A percentile compares a stretch with the other conserved stretches of the same genome.
Evolutionary conservation across 352 stramenopile genomes (phyloP).

Genomic region (Globisporangium cystogenes): DNA sequence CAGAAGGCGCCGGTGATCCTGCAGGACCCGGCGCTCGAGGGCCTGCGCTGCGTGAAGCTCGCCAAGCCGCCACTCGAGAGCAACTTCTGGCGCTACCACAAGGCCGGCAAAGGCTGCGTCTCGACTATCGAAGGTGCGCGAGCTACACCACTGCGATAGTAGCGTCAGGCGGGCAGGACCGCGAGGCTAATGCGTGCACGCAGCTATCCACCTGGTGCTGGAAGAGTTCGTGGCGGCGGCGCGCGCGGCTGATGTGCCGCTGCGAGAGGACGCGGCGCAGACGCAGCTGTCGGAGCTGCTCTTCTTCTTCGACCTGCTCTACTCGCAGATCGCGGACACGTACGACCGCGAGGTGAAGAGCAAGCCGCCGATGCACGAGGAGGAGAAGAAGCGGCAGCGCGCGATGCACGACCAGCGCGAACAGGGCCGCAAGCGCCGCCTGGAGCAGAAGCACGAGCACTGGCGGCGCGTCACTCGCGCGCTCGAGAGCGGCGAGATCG

Average conservation of each 20-base stretch:
- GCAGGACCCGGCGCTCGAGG: slow-evolving; percentile 39
- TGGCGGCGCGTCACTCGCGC: slow-evolving; percentile 49
- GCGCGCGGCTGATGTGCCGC: slow-evolving; percentile 20
- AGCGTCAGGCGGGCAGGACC: too few species aligned
- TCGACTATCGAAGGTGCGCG: slow-evolving; percentile 85
- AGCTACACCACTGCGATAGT: too few species aligned
- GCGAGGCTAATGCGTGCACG: background rate
- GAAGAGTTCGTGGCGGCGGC: slow-evolving; percentile 59
- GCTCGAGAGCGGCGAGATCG: slow-evolving; percentile 38
- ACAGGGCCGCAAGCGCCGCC: slow-evolving; percentile 40
- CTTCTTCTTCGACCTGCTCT: slow-evolving; percentile 84
- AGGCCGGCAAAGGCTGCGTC: slow-evolving; percentile 77
- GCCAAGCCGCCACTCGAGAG: slow-evolving; percentile 68
- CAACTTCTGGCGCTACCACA: slow-evolving; percentile 88
- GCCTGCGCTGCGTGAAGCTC: slow-evolving; percentile 74
- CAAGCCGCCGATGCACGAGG: slow-evolving; percentile 75
- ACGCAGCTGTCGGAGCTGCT: slow-evolving; percentile 57
- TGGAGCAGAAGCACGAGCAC: slow-evolving; percentile 57
- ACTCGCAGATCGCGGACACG: slow-evolving; percentile 49
- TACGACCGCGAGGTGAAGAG: slow-evolving; percentile 55
- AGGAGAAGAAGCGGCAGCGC: slow-evolving; percentile 76
- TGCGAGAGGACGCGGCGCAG: slow-evolving; percentile 24
- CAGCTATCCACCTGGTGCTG: slow-evolving; percentile 82
- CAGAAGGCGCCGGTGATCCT: slow-evolving; percentile 81
- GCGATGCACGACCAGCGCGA: slow-evolving; percentile 50